Conservation (phyloP, 208 protist species). For the Leishmania turanica region DNA sequence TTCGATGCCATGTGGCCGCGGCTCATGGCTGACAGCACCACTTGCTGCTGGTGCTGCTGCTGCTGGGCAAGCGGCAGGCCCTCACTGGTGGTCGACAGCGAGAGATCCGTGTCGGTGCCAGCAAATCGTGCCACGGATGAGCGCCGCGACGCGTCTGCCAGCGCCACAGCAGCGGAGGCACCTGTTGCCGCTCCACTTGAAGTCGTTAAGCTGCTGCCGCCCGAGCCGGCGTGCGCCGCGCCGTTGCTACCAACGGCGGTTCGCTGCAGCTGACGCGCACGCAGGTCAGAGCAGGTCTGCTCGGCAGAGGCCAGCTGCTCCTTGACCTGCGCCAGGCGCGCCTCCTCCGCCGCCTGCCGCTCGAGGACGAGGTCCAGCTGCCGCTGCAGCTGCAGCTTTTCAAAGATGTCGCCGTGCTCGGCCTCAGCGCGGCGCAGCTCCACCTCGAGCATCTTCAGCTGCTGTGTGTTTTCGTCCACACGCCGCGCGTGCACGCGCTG, state of each 20-base stretch:
- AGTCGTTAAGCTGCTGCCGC: not conserved
- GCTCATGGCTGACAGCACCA: slow-evolving; percentile 4
- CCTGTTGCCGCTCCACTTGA: not conserved
- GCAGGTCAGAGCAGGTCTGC: slow-evolving; percentile 20
- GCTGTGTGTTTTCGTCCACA: slow-evolving; percentile 23
- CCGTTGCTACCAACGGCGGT: not conserved
- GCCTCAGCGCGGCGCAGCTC: slow-evolving; percentile 56
- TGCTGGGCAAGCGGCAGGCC: not conserved
- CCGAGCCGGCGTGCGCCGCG: slow-evolving; percentile 1
- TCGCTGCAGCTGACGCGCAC: slow-evolving; percentile 3
- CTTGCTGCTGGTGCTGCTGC: not conserved
- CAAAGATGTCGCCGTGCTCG: slow-evolving; percentile 76
- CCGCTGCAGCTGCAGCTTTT: slow-evolving; percentile 84
- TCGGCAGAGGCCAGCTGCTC: slow-evolving; percentile 27
- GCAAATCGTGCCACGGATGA: not conserved
- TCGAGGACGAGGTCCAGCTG: slow-evolving; percentile 60
- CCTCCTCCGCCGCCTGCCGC: slow-evolving; percentile 50
- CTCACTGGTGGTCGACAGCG: not conserved
- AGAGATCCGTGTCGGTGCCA: not conserved
- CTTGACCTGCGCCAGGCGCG: slow-evolving; percentile 33
- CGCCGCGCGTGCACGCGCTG: slow-evolving; percentile 40
- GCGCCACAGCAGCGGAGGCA: not conserved
- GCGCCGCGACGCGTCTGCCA: not conserved
- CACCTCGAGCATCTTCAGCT: slow-evolving; percentile 44
- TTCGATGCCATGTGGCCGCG: slow-evolving; percentile 42